Evolutionary conservation across 148 eudicot genomes (phyloP), one percentile per base, ranked within the genome.

Genomic region (Polygonum maritimum): DNA sequence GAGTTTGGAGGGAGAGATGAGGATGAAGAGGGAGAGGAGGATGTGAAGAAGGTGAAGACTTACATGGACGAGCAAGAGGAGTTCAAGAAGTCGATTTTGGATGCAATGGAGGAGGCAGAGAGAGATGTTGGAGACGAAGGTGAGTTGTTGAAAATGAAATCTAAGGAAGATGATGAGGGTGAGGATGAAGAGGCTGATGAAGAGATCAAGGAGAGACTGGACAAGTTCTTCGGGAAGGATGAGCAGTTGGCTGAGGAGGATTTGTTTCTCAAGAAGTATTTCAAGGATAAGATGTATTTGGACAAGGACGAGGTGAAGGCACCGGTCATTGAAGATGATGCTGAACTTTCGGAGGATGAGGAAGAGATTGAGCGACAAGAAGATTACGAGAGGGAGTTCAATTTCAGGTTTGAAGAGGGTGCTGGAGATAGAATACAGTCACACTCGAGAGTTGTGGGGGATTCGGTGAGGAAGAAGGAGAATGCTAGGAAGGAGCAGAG

Each of bases 391-490:
- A 90, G 91, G 75, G 89, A 76, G 62, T 95, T 11, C 74, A 95
- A 92, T 60, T 95, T 95, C 70, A 84, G 99, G 82, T 86, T 75
- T 73, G 91, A 92, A 86, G 99, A 95, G 87, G 80, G 82, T 81
- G 83, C 80, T 0, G 90, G 89, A 38, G 99, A 95, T 77, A 77
- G 98, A 76, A 87, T 95, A 2, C 40, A 83, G 80, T 95, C 93
- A 2, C 95, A 94, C 47, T 84, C 98, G 16, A 76, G 97, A 54
- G 7, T 79, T 21, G 88, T 90, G 76, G 92, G 84, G 57, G 96
- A 88, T 35, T 92, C 98, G 2, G 98, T 92, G 81, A 91, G 99
- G 89, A 95, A 90, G 94, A 90, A 82, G 85, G 81, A 84, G 2
- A 95, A 86, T 81, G 83, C 90, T 0, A 86, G 96, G 81, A 91